Conservation (phyloP, 1,284 basidiomycete species). For the Leccinum fuscescens region DNA sequence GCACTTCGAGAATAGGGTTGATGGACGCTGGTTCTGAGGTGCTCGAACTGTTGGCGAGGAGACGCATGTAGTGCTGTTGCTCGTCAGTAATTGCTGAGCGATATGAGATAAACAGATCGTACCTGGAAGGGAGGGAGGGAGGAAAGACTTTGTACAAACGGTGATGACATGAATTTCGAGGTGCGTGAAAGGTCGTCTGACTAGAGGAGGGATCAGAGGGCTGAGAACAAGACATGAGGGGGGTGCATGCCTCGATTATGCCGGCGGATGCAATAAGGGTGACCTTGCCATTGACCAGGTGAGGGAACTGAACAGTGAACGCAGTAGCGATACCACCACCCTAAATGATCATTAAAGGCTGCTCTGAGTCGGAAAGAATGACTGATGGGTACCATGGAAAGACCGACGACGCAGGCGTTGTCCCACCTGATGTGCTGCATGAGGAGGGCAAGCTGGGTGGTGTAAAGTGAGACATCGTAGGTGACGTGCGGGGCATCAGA, state of each 20-base stretch:
- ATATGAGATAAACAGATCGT: conserved; percentile 15
- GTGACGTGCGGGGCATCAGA: conserved; percentile 69
- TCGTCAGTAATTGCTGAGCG: conserved; percentile 15
- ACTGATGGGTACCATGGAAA: conserved; percentile 53
- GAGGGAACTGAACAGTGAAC: conserved; percentile 67
- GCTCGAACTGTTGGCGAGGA: conserved; percentile 27
- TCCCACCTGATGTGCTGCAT: conserved; percentile 75
- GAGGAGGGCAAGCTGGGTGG: conserved; percentile 74
- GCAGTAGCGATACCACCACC: conserved; percentile 71
- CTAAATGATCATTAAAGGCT: conserved; percentile 34
- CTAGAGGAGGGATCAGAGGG: conserved; percentile 33
- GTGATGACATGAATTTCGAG: conserved; percentile 70
- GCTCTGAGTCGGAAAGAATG: neutral
- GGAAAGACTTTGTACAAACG: conserved; percentile 59
- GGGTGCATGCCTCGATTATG: conserved; percentile 52
- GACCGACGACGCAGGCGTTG: conserved; percentile 59
- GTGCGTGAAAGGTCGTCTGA: conserved; percentile 65
- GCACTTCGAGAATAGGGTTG: conserved; percentile 42
- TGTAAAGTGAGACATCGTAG: conserved; percentile 63
- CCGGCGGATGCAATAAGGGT: conserved; percentile 67
- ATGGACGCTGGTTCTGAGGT: conserved; percentile 9
- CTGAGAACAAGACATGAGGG: neutral
- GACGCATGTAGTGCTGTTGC: conserved; percentile 31
- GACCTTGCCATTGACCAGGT: conserved; percentile 61
- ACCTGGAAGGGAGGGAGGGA: conserved; percentile 62